A percentile compares a stretch with the other conserved stretches of the same genome.
Conservation (phyloP, 108 stramenopile species). For the Nannochloropsis salina region DNA sequence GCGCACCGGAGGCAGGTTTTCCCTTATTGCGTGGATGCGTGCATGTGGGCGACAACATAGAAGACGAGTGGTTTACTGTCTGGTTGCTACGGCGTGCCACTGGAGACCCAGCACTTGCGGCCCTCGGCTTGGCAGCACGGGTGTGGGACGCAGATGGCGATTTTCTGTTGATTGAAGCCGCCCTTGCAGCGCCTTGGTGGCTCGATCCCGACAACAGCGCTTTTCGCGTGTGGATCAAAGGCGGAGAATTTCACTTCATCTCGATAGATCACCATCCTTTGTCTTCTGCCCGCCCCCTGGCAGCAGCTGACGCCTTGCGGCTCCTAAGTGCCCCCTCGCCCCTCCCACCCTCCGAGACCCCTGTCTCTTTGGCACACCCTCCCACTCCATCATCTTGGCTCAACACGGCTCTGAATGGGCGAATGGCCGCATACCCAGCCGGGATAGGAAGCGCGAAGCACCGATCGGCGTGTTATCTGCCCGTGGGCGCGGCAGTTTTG, state of each 20-base stretch:
- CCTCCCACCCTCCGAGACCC: neutral
- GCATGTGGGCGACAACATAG: neutral
- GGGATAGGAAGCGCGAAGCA: neutral
- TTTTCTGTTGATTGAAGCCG: neutral
- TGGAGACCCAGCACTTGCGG: neutral
- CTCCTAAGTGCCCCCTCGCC: neutral
- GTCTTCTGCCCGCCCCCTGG: neutral
- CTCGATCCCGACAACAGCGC: neutral
- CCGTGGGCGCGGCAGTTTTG: neutral
- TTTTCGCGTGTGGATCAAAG: neutral
- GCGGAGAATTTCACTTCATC: neutral
- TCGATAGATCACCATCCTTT: neutral
- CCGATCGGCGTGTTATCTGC: neutral
- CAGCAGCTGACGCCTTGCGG: neutral
- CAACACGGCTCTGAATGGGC: neutral
- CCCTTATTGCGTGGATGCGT: neutral
- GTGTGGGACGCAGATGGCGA: neutral
- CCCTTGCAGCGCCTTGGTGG: neutral
- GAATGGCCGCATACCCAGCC: neutral
- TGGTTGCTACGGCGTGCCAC: neutral
- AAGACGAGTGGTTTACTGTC: neutral
- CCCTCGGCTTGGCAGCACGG: neutral
- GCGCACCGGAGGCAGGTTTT: neutral
- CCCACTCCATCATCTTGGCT: neutral
- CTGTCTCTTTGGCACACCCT: no score